These are phyloP conservation scores for Serpula lacrymans DNA, from an alignment of 768 basidiomycete genomes.

Conservation along the genomic window DNA sequence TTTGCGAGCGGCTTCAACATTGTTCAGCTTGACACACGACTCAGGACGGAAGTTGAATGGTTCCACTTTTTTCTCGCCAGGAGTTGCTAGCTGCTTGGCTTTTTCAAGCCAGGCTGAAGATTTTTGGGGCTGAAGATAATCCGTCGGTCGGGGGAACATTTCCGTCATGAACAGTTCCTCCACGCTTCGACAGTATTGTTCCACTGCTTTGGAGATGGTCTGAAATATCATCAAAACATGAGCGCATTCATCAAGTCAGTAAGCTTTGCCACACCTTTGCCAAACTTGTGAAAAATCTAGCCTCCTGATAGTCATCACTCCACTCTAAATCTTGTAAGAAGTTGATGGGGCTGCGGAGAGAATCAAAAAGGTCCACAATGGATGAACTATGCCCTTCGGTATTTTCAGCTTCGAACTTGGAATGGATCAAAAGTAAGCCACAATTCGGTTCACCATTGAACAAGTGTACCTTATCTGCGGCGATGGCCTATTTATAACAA, in stretches of 20 bases:
- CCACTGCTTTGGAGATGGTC: slow-evolving; percentile 89
- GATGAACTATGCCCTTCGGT: slow-evolving; percentile 90
- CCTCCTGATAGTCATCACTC: slow-evolving; percentile 87
- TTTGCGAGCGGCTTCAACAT: slow-evolving; percentile 87
- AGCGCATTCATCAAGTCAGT: slow-evolving; percentile 4
- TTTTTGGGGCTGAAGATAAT: slow-evolving; percentile 80
- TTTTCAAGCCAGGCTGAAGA: slow-evolving; percentile 88
- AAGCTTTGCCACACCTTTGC: slow-evolving; percentile 59
- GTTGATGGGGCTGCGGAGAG: slow-evolving; percentile 83
- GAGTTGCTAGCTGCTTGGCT: slow-evolving; percentile 69
- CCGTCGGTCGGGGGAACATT: slow-evolving; percentile 84
- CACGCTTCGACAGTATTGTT: slow-evolving; percentile 85
- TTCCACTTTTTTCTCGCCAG: slow-evolving; percentile 88
- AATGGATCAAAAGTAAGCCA: slow-evolving; percentile 6
- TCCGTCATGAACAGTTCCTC: slow-evolving; percentile 92
- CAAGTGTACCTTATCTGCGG: slow-evolving; percentile 67
- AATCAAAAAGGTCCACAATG: slow-evolving; percentile 94
- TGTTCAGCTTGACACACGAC: slow-evolving; percentile 97
- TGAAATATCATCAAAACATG: slow-evolving; percentile 29
- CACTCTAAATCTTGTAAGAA: slow-evolving; percentile 90
- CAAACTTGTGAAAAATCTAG: slow-evolving; percentile 84
- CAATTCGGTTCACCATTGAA: neutral
- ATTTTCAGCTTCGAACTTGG: slow-evolving; percentile 82
- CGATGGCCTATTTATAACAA: slow-evolving; percentile 58
- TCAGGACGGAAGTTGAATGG: slow-evolving; percentile 93